Conservation (phyloP, 192 early-diverging fungal genomes). For the Allomyces javanicus region DNA sequence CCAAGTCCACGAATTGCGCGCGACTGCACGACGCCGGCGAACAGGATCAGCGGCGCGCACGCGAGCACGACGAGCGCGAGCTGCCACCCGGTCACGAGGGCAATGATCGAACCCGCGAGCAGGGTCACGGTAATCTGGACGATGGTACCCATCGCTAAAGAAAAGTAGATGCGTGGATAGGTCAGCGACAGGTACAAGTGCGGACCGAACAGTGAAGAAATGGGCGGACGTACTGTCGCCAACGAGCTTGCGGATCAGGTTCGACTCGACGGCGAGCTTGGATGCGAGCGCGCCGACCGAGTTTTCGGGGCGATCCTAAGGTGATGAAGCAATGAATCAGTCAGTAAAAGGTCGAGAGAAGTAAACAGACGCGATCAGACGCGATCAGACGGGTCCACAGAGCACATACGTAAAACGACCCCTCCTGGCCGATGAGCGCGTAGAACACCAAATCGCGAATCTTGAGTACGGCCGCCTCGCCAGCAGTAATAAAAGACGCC, state of each 20-base stretch:
- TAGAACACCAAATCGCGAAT: not conserved
- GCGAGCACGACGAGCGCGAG: slow-evolving; percentile 56
- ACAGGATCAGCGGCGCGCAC: slow-evolving; percentile 33
- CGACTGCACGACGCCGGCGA: slow-evolving; percentile 28
- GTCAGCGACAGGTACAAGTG: too few species aligned
- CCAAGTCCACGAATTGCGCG: slow-evolving; percentile 33
- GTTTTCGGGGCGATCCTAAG: not conserved
- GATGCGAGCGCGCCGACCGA: not conserved
- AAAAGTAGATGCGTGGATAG: too few species aligned
- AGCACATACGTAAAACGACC: not conserved
- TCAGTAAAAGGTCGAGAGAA: too few species aligned
- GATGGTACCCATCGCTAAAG: not conserved
- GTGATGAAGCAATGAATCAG: too few species aligned
- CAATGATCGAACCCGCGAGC: slow-evolving; percentile 31
- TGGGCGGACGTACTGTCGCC: too few species aligned
- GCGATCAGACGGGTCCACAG: too few species aligned
- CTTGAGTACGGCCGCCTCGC: not conserved
- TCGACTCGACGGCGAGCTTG: not conserved
- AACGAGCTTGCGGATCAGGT: too few species aligned
- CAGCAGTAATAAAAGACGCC: not conserved
- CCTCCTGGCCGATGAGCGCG: not conserved
- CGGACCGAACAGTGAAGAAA: too few species aligned
- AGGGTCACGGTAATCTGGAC: slow-evolving; percentile 6
- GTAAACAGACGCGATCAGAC: too few species aligned
- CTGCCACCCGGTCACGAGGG: slow-evolving; percentile 58